Evolutionary conservation across 495 filamentous ascomycete genomes (phyloP), one percentile per base, ranked within the genome.

Genomic region (Ramalina peruviana): DNA sequence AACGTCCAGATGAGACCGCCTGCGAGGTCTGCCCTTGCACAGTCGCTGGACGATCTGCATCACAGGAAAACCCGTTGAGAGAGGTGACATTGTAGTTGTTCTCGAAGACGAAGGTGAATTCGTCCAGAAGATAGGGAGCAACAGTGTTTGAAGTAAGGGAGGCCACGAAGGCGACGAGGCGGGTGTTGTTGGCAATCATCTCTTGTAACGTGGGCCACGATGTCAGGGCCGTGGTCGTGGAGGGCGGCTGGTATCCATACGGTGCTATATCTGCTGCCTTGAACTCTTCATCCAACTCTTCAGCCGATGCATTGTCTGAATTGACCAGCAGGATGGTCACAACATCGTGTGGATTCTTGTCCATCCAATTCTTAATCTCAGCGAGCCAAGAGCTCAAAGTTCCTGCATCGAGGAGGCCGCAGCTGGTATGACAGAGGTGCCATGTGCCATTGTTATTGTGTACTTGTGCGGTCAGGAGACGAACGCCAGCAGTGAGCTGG

Each of bases 21-120:
- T 65, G 69, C 10, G 65, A 54, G 2, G 66, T 53, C 39, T 68
- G 55, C 27, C 59, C 66, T 4, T 70, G 56, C 27, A 72, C 54
- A 20, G 43, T 56, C 3, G 58, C 46, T 15, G 85, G 85, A 1
- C 85, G 75, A 51, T 88, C 72, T 21, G 84, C 74, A 1, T 60
- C 66, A 60, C 85, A 89, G 45, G 69, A 66, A 50, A 84, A 86
- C 61, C 85, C 85, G 1, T 61, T 72, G 1, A 68, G 56, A 48
- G 78, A 69, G 21, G 69, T 70, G 11, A 81, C 80, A 50, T 86
- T 82, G 66, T 83, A 90, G 0, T 75, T 73, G 21, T 82, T 86
- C 63, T 90, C 85, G 75, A 82, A 88, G 62, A 88, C 66, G 59
- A 81, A 83, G 40, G 66, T 72, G 63, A 85, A 88, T 62, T 89